These are phyloP conservation scores for Beauveria sp. DNA, from an alignment of 2,329 filamentous ascomycete species.

Conservation along the genomic window DNA sequence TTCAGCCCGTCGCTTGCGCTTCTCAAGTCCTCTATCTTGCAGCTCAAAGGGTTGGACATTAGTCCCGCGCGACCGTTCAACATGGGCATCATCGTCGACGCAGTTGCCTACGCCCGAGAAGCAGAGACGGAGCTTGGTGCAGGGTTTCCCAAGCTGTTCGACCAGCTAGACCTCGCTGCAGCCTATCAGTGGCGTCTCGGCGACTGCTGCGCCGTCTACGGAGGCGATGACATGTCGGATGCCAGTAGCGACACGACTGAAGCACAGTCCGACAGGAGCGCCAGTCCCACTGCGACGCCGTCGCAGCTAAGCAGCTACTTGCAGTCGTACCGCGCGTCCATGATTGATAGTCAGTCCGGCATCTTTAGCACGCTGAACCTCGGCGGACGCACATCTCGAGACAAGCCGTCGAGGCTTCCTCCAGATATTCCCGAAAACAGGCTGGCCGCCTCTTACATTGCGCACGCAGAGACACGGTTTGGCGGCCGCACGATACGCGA, in stretches of 20 bases:
- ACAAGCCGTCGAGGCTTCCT: neutral
- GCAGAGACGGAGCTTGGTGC: neutral
- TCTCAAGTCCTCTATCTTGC: neutral
- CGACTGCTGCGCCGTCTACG: slow-evolving; percentile 1
- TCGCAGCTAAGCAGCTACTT: neutral
- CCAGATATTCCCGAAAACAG: neutral
- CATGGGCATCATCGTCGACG: neutral
- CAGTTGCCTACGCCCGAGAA: neutral
- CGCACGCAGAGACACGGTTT: neutral
- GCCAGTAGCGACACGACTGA: neutral
- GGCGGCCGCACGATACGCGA: neutral
- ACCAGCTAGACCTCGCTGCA: neutral
- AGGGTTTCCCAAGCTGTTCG: neutral
- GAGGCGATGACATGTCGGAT: neutral
- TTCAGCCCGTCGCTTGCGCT: slow-evolving; percentile 4
- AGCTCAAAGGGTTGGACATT: neutral
- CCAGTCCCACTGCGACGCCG: neutral
- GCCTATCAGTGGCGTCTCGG: slow-evolving; percentile 4
- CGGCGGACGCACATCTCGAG: neutral
- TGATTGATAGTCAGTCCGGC: neutral
- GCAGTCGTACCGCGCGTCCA: neutral
- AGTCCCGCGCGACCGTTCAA: neutral
- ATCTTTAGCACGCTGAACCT: neutral
- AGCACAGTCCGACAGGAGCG: neutral
- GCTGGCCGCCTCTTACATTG: slow-evolving; percentile 1